These are phyloP conservation scores for Kuraishia floccosa DNA, from an alignment of 805 yeast species.

Conservation along the genomic window DNA sequence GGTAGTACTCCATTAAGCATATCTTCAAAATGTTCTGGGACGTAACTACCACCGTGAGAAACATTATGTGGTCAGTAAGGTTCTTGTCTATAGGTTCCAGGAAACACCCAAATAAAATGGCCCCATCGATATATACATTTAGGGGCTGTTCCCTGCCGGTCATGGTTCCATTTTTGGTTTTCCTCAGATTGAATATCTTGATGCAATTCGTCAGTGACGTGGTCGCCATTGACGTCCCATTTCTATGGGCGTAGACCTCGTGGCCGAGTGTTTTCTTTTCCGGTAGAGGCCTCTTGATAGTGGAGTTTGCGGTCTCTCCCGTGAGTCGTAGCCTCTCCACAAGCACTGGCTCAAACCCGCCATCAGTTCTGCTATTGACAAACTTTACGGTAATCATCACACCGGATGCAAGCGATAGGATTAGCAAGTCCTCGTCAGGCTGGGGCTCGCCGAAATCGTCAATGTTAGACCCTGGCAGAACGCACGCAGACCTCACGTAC, in stretches of 20 bases:
- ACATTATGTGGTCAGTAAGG: constrained; percentile 7
- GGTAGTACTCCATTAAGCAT: constrained; percentile 12
- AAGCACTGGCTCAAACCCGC: too few species aligned
- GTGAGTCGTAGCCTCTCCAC: too few species aligned
- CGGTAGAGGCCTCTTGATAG: too few species aligned
- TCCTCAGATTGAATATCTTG: constrained; percentile 8
- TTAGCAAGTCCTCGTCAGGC: too few species aligned
- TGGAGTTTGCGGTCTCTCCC: too few species aligned
- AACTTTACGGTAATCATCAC: too few species aligned
- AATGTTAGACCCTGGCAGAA: too few species aligned
- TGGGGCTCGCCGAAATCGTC: too few species aligned
- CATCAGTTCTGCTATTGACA: too few species aligned
- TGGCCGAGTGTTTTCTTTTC: constrained; percentile 10
- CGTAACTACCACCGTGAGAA: constrained; percentile 12
- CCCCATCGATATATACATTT: constrained; percentile 12
- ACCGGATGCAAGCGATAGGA: too few species aligned
- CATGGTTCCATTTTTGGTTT: constrained; percentile 9
- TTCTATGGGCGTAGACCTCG: constrained; percentile 5
- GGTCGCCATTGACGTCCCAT: constrained; percentile 12
- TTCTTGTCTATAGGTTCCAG: constrained; percentile 9
- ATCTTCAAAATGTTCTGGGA: constrained; percentile 11
- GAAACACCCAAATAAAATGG: constrained; percentile 11
- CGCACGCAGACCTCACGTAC: not conserved
- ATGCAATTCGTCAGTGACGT: constrained; percentile 12
- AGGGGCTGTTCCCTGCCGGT: constrained; percentile 8